Evolutionary conservation across 495 filamentous ascomycete species (phyloP).

Genomic region (Xylaria acuta): DNA sequence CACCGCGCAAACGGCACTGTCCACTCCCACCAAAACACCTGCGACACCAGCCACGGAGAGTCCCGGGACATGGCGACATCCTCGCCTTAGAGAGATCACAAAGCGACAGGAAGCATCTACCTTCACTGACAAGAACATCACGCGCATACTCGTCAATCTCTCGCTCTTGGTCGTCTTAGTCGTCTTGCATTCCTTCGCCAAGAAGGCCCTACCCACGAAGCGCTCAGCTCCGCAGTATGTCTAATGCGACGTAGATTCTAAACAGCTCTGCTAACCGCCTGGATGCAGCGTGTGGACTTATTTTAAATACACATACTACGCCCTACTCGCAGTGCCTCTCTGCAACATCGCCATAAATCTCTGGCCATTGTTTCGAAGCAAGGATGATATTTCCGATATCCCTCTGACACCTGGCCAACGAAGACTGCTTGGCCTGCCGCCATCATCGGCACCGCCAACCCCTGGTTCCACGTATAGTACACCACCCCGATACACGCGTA

Average conservation of each 20-base stretch:
- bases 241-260: background rate
- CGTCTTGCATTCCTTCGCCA: constrained; percentile 37
- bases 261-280: background rate
- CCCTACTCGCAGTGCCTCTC: constrained; percentile 52
- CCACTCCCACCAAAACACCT: constrained; percentile 53
- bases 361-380: constrained; percentile 69
- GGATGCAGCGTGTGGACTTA: constrained; percentile 32
- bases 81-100: constrained; percentile 77
- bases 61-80: constrained; percentile 88
- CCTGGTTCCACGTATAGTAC: constrained; percentile 74
- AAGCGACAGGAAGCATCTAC: constrained; percentile 72
- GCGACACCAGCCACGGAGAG: constrained; percentile 49
- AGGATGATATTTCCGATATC: constrained; percentile 85
- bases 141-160: constrained; percentile 68
- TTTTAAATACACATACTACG: constrained; percentile 31
- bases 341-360: constrained; percentile 70
- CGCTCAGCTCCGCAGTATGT: constrained; percentile 34
- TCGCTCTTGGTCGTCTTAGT: constrained; percentile 57
- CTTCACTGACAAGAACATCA: constrained; percentile 74
- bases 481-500: constrained; percentile 84
- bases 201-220: constrained; percentile 36
- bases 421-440: constrained; percentile 79
- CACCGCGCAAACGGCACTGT: constrained; percentile 29
- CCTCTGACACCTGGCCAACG: constrained; percentile 90
- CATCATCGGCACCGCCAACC: constrained; percentile 68